Evolutionary conservation across 768 basidiomycete species (phyloP).

Genomic region (Cyathus striatus): DNA sequence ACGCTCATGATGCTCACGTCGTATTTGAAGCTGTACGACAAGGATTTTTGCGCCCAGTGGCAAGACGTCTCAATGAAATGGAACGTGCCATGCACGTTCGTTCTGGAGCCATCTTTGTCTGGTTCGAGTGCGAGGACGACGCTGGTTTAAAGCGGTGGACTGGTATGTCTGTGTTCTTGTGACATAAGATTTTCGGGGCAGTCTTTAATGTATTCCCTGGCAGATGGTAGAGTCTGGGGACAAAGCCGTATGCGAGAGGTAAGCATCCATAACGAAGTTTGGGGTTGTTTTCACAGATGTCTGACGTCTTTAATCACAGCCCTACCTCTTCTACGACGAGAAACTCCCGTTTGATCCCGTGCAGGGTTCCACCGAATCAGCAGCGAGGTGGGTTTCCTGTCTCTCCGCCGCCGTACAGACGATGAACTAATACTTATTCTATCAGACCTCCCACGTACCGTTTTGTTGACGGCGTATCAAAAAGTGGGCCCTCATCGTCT

Average conservation of each 20-base stretch:
- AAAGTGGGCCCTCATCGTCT: constrained; percentile 42
- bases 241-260: constrained; percentile 65
- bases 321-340: constrained; percentile 69
- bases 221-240: constrained; percentile 65
- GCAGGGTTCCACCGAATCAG: constrained; percentile 26
- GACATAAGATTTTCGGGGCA: not conserved
- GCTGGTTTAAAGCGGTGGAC: constrained; percentile 66
- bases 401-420: not conserved
- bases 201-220: constrained; percentile 3
- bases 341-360: constrained; percentile 42
- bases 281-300: too few relatives aligned
- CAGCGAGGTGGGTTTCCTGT: constrained; percentile 27
- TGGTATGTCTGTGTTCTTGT: constrained; percentile 17
- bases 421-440: constrained; percentile 2
- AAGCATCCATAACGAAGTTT: too few relatives aligned
- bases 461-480: constrained; percentile 53
- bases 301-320: constrained; percentile 27
- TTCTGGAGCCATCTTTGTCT: constrained; percentile 63
- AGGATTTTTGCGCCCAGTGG: constrained; percentile 44
- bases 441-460: constrained; percentile 39
- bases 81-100: constrained; percentile 51
- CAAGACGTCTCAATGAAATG: constrained; percentile 55
- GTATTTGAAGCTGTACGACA: constrained; percentile 63
- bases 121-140: constrained; percentile 67
- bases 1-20: constrained; percentile 60